phyloP scores from a whole-genome alignment of 306 rosid species.

The Acacia confusa region DNA sequence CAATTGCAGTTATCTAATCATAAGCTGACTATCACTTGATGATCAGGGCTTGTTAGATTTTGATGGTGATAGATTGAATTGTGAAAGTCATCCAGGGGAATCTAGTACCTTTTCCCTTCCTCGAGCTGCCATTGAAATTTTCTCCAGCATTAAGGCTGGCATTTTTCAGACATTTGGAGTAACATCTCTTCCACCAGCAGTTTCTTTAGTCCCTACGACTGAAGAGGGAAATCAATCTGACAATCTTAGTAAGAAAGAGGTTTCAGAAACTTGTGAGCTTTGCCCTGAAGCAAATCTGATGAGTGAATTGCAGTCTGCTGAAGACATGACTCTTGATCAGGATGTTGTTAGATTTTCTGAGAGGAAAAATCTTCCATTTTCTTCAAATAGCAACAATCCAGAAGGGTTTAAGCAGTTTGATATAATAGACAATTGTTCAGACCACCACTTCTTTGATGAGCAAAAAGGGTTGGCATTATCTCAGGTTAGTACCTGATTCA shows the following conservation, averaged over 20 bases:
- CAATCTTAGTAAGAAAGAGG: slow-evolving; percentile 42
- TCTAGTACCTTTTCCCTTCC: slow-evolving; percentile 62
- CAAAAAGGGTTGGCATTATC: slow-evolving; percentile 53
- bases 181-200: slow-evolving; percentile 45
- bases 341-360: slow-evolving; percentile 34
- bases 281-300: slow-evolving; percentile 39
- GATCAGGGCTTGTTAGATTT: slow-evolving; percentile 53
- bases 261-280: slow-evolving; percentile 42
- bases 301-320: slow-evolving; percentile 36
- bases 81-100: slow-evolving; percentile 51
- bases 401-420: slow-evolving; percentile 68
- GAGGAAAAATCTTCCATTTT: slow-evolving; percentile 35
- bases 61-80: slow-evolving; percentile 35
- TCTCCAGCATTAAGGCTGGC: slow-evolving; percentile 58
- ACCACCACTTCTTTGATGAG: slow-evolving; percentile 70
- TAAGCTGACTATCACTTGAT: slow-evolving; percentile 27
- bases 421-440: slow-evolving; percentile 62
- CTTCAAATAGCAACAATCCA: slow-evolving; percentile 36
- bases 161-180: slow-evolving; percentile 60
- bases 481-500: slow-evolving; percentile 62
- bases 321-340: slow-evolving; percentile 33
- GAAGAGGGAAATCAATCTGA: slow-evolving; percentile 52
- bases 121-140: slow-evolving; percentile 69
- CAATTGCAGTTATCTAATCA: slow-evolving; percentile 31
- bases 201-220: slow-evolving; percentile 45